phyloP scores from a whole-genome alignment of 352 stramenopile species.

The Plasmopara viticola region DNA sequence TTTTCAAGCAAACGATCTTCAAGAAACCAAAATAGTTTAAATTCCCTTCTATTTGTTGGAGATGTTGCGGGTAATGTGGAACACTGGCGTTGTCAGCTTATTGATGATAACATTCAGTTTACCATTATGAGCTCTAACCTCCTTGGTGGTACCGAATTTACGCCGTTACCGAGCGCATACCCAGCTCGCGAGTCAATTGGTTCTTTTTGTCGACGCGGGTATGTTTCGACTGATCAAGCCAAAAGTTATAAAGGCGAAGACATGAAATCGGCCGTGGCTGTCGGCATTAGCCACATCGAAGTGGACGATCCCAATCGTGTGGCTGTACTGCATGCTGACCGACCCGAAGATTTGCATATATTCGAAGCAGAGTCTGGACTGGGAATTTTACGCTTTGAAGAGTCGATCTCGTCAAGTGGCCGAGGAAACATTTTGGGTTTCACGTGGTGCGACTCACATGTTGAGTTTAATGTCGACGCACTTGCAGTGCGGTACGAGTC shows the following conservation, averaged over 20 bases:
- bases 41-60: conserved; percentile 75
- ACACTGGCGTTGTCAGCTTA: conserved; percentile 70
- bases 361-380: conserved; percentile 79
- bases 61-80: conserved; percentile 49
- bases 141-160: conserved; percentile 6
- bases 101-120: conserved; percentile 45
- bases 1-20: conserved; percentile 44
- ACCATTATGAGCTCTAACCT: conserved; percentile 63
- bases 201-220: conserved; percentile 32
- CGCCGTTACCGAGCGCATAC: conserved; percentile 6
- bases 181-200: conserved; percentile 3
- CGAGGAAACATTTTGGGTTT: conserved; percentile 61
- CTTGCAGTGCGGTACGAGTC: conserved; percentile 68
- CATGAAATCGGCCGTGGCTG: neutral
- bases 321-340: conserved; percentile 47
- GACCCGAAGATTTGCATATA: conserved; percentile 49
- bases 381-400: conserved; percentile 68
- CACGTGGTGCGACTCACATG: conserved; percentile 72
- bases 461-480: conserved; percentile 80
- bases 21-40: conserved; percentile 32
- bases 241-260: conserved; percentile 10
- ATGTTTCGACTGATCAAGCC: conserved; percentile 19
- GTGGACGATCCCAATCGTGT: conserved; percentile 82
- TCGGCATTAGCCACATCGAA: conserved; percentile 65
- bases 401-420: conserved; percentile 48